phyloP scores from a whole-genome alignment of 2,329 filamentous ascomycete species.

The Colletotrichum paranaense region DNA sequence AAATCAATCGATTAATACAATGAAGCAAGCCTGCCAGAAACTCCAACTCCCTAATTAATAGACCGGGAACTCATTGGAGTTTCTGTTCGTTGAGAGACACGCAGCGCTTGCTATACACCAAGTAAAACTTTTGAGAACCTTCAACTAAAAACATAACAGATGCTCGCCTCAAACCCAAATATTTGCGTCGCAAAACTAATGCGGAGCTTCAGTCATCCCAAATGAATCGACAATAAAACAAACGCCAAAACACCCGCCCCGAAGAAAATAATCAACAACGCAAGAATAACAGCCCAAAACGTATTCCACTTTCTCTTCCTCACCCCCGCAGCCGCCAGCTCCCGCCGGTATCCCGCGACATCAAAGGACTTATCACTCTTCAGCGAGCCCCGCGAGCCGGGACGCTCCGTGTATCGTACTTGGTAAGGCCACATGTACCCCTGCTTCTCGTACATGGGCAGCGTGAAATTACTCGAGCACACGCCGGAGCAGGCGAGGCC shows the following conservation, averaged over 20 bases:
- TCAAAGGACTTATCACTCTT: neutral
- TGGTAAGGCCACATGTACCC: neutral
- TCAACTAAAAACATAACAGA: too few species aligned
- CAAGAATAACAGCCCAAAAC: neutral
- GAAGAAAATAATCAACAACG: neutral
- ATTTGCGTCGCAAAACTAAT: too few species aligned
- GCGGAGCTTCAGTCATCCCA: neutral
- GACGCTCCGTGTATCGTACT: neutral
- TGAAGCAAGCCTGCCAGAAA: too few species aligned
- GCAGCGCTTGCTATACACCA: too few species aligned
- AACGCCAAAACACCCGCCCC: conserved; percentile 15
- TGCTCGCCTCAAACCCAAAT: too few species aligned
- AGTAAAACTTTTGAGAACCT: too few species aligned
- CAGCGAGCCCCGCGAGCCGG: neutral
- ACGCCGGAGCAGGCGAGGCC: neutral
- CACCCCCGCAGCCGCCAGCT: neutral
- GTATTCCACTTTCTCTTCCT: neutral
- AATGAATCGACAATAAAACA: neutral
- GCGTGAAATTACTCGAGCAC: neutral
- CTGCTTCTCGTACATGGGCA: conserved; percentile 12
- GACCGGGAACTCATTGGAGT: too few species aligned
- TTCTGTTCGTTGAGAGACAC: too few species aligned
- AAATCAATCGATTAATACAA: too few species aligned
- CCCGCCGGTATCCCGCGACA: neutral
- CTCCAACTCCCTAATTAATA: too few species aligned